Percentiles rank a stretch among this genome's conserved stretches.
phyloP scores from a whole-genome alignment of 108 stramenopile species.

The Skeletonema marinoi region DNA sequence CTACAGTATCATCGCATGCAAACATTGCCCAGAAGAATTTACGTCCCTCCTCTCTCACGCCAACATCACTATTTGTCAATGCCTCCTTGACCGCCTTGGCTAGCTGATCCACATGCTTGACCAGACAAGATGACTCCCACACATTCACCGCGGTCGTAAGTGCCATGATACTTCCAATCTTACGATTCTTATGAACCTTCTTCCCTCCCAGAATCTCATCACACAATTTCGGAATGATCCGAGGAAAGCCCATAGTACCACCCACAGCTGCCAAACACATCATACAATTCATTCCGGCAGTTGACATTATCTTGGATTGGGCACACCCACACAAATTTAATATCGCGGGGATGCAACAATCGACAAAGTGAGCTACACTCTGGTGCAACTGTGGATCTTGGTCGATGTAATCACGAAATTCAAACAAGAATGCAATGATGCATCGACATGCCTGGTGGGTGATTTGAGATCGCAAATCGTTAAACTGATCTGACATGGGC shows the following conservation, averaged over 20 bases:
- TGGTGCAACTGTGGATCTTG: constrained; percentile 23
- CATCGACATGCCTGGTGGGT: constrained; percentile 45
- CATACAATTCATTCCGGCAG: constrained; percentile 45
- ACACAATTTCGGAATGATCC: constrained; percentile 27
- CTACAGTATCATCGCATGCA: constrained; percentile 29
- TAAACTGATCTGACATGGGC: constrained; percentile 44
- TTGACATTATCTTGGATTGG: constrained; percentile 49
- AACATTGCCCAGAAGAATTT: constrained; percentile 55
- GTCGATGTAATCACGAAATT: constrained; percentile 27
- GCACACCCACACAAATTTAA: constrained; percentile 33
- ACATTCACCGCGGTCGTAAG: constrained; percentile 37
- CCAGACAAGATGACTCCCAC: constrained; percentile 34
- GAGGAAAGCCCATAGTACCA: constrained; percentile 21
- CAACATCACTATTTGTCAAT: constrained; percentile 40
- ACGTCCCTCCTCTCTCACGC: constrained; percentile 56
- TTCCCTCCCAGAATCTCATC: constrained; percentile 39
- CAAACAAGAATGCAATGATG: constrained; percentile 20
- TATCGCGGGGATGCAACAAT: constrained; percentile 37
- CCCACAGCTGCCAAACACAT: constrained; percentile 26
- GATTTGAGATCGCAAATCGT: constrained; percentile 53
- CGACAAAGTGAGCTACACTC: constrained; percentile 32
- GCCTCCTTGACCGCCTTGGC: constrained; percentile 40
- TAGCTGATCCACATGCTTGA: constrained; percentile 25
- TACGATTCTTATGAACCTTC: constrained; percentile 47
- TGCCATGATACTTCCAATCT: constrained; percentile 34